Evolutionary conservation across 2,329 filamentous ascomycete genomes (phyloP).

Genomic region (Pseudogymnoascus sp.): DNA sequence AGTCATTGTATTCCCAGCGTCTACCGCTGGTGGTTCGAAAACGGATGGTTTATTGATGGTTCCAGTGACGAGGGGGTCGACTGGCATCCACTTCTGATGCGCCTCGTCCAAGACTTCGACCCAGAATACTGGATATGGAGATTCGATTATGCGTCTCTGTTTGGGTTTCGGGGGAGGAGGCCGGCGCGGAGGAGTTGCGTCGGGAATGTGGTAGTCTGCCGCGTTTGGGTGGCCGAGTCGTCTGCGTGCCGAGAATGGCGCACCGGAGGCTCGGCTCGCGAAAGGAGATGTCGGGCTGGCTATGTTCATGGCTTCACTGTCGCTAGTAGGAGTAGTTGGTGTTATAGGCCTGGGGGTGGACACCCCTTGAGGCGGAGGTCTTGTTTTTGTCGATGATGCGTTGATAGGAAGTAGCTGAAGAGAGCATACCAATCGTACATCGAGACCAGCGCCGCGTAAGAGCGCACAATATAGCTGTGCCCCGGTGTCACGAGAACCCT

Average conservation of each 20-base stretch:
- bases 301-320: conserved; percentile 18
- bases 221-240: conserved; percentile 36
- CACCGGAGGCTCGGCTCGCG: conserved; percentile 11
- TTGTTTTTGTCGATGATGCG: conserved; percentile 29
- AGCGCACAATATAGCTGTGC: conserved; percentile 87
- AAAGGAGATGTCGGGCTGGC: conserved; percentile 14
- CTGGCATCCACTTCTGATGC: conserved; percentile 84
- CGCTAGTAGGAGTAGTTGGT: conserved; percentile 27
- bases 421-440: conserved; percentile 80
- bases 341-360: conserved; percentile 29
- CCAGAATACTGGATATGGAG: conserved; percentile 82
- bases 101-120: conserved; percentile 83
- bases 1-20: conserved; percentile 67
- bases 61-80: conserved; percentile 77
- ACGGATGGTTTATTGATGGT: conserved; percentile 68
- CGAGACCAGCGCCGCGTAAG: conserved; percentile 73
- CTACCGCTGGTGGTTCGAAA: conserved; percentile 76
- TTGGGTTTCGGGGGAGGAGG: conserved; percentile 31
- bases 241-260: conserved; percentile 21
- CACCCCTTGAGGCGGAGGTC: conserved; percentile 28
- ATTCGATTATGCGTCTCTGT: conserved; percentile 53
- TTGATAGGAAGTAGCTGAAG: conserved; percentile 72
- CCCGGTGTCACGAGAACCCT: conserved; percentile 82
- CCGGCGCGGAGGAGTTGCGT: conserved; percentile 30
- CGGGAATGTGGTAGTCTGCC: conserved; percentile 45